Base-by-base conservation (phyloP, 2,329 filamentous ascomycete genomes). In the Epichloe coenophiala region DNA sequence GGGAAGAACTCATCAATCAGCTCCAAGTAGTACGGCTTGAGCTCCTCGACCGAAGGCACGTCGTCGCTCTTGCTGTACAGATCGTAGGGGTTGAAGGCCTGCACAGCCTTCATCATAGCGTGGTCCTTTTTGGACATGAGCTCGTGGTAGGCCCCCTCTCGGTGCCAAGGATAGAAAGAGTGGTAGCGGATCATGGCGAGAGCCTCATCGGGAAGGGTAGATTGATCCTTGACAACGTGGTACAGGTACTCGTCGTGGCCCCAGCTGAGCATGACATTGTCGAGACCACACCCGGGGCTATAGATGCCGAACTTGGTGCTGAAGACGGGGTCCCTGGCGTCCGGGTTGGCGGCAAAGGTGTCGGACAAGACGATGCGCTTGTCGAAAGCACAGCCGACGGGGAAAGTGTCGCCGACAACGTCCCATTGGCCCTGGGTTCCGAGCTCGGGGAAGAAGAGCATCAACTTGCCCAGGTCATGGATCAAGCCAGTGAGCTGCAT, bases 181-280 rank as follows among this genome's bases (percentile, higher is more conserved):
- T 95, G 89, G 69, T 94, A 95, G 51, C 89, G 76, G 65, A 95
- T 93, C 87, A 95, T 95, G 54, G 88, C 89, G 11, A 95, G 76
- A 0, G 84, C 86, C 75, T 95, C 88, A 45, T 77, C 75, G 0
- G 89, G 89, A 42, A 95, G 75, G 0, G 73, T 84, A 46, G 78
- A 84, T 73, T 95, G 88, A 55, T 86, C 83, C 72, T 88, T 89
- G 68, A 86, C 81, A 54, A 95, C 83, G 61, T 88, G 83, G 73
- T 95, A 95, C 45, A 91, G 74, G 68, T 89, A 90, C 71, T 91
- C 86, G 64, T 91, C 86, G 65, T 91, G 86, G 44, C 89, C 89
- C 88, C 89, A 95, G 57, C 81, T 86, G 53, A 95, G 76, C 84
- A 95, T 90, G 58, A 95, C 73, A 59, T 90, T 91, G 64, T 93